phyloP scores from a whole-genome alignment of 2,329 filamentous ascomycete species.

The Trichothecium sympodiale region DNA sequence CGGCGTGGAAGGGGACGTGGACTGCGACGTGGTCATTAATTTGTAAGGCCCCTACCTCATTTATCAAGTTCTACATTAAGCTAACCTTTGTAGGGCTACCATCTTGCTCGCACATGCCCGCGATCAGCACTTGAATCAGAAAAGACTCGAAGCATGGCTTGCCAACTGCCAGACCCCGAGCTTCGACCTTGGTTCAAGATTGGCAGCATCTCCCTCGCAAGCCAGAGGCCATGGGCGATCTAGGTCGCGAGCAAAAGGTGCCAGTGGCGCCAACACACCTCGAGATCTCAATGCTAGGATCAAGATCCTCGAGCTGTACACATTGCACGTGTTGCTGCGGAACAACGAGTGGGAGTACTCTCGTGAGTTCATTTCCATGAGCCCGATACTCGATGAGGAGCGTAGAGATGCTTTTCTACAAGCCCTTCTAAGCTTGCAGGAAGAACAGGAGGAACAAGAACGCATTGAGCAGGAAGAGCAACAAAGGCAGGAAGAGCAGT shows the following conservation, averaged over 20 bases:
- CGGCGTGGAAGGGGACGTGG: conserved; percentile 79
- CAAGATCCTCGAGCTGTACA: conserved; percentile 91
- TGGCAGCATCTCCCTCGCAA: conserved; percentile 34
- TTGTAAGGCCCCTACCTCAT: conserved; percentile 40
- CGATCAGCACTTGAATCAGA: conserved; percentile 74
- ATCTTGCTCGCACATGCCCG: conserved; percentile 83
- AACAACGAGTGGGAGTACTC: conserved; percentile 97
- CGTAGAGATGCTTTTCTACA: conserved; percentile 79
- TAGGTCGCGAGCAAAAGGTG: conserved; percentile 33
- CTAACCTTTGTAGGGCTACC: conserved; percentile 54
- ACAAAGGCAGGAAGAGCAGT: conserved; percentile 43
- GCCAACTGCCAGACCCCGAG: conserved; percentile 64
- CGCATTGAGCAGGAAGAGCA: conserved; percentile 50
- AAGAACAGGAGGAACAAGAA: conserved; percentile 69
- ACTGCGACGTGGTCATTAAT: conserved; percentile 88
- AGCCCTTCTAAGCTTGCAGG: conserved; percentile 71
- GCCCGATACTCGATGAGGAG: conserved; percentile 83
- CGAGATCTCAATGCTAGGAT: conserved; percentile 75
- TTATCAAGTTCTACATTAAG: neutral
- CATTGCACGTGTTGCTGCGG: conserved; percentile 82
- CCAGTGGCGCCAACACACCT: conserved; percentile 66
- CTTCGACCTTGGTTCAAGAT: conserved; percentile 57
- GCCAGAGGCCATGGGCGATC: conserved; percentile 23
- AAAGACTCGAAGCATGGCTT: conserved; percentile 78
- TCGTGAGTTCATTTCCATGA: conserved; percentile 77